Conservation (phyloP, 768 basidiomycete species). For the Rhizopogon sp. region DNA sequence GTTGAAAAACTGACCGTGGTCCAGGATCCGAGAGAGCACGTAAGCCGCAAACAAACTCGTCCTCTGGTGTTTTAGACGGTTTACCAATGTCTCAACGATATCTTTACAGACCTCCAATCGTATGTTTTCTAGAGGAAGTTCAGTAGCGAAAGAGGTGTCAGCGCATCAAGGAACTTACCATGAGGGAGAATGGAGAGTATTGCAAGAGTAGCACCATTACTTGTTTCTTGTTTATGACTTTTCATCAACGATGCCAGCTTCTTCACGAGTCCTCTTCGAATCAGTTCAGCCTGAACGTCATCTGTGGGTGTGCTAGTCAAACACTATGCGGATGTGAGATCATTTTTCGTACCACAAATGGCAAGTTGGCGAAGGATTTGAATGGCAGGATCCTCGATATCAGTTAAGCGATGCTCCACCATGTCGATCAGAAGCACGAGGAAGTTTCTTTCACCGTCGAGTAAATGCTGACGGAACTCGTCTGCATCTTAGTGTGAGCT, state of each 20-base stretch:
- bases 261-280: neutral
- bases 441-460: neutral
- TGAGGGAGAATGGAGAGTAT: neutral
- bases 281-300: neutral
- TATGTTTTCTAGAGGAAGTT: neutral
- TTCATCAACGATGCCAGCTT: neutral
- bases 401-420: slow-evolving; percentile 3
- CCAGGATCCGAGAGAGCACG: neutral
- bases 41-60: slow-evolving; percentile 2
- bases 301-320: neutral
- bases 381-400: slow-evolving; percentile 4
- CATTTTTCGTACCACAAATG: neutral
- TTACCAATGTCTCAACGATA: neutral
- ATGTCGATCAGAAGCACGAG: neutral
- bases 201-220: neutral
- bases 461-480: neutral
- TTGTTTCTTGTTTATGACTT: neutral
- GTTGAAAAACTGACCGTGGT: neutral
- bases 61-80: neutral
- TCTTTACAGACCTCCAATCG: neutral
- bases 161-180: neutral
- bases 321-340: neutral
- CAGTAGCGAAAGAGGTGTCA: neutral
- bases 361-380: slow-evolving; percentile 2
- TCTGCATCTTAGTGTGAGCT: neutral